Percentiles rank a stretch among this genome's conserved stretches.
Conservation (phyloP, 768 basidiomycete genomes). For the Amanita exitialis region DNA sequence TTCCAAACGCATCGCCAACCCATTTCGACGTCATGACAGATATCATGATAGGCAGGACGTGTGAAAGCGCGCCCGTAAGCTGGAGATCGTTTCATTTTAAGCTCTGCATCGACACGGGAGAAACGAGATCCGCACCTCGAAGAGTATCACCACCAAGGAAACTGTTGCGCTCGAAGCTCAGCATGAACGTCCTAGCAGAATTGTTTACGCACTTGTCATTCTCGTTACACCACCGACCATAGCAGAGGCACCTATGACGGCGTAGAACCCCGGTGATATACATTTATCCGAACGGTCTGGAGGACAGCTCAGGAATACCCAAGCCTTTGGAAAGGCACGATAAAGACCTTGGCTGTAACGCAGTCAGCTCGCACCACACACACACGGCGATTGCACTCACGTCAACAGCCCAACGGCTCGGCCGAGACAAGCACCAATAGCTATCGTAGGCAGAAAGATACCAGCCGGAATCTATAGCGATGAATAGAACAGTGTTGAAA, state of each 20-base stretch:
- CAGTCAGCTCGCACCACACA: not conserved
- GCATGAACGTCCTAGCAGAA: constrained; percentile 1
- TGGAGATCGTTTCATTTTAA: constrained; percentile 13
- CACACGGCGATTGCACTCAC: constrained; percentile 24
- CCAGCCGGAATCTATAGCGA: constrained; percentile 56
- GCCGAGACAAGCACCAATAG: constrained; percentile 64
- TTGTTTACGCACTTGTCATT: constrained; percentile 50
- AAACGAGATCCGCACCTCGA: constrained; percentile 36
- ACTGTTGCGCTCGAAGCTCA: constrained; percentile 30
- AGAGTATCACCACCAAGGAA: constrained; percentile 67
- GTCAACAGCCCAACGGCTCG: constrained; percentile 60
- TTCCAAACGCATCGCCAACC: constrained; percentile 63
- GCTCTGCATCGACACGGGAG: not conserved
- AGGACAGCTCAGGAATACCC: constrained; percentile 65
- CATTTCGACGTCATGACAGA: constrained; percentile 71
- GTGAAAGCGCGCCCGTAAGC: constrained; percentile 72
- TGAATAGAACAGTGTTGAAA: not conserved
- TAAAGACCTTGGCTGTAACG: constrained; percentile 53
- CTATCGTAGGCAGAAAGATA: constrained; percentile 69
- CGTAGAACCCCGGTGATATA: constrained; percentile 69
- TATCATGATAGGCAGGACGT: constrained; percentile 78
- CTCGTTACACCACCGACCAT: constrained; percentile 71
- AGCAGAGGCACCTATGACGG: constrained; percentile 66
- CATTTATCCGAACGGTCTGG: constrained; percentile 61
- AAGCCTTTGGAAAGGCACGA: constrained; percentile 53